phyloP scores from a whole-genome alignment of 2,329 filamentous ascomycete species.

The Colletotrichum sp. region DNA sequence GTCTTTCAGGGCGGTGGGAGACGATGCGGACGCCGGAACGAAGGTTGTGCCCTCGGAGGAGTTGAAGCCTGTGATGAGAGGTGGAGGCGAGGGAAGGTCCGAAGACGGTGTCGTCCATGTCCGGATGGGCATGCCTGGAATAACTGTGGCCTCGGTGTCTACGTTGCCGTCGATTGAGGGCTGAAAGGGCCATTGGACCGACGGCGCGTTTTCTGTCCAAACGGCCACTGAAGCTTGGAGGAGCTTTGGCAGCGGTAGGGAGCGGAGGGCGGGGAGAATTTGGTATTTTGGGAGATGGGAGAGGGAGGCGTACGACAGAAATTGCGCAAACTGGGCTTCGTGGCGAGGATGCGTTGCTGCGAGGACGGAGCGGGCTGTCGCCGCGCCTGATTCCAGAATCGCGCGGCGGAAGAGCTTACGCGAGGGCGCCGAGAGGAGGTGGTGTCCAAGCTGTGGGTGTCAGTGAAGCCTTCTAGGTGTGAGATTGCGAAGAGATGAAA shows the following conservation, averaged over 20 bases:
- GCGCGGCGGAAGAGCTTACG: slow-evolving; percentile 56
- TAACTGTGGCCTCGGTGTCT: slow-evolving; percentile 43
- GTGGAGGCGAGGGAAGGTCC: slow-evolving; percentile 58
- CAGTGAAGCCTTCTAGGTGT: neutral
- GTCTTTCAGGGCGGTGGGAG: slow-evolving; percentile 43
- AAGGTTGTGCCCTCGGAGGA: slow-evolving; percentile 73
- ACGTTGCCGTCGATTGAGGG: slow-evolving; percentile 66
- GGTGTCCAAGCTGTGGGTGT: slow-evolving; percentile 65
- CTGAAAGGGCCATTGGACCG: slow-evolving; percentile 69
- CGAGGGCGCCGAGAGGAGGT: slow-evolving; percentile 56
- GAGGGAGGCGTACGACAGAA: slow-evolving; percentile 57
- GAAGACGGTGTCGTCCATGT: slow-evolving; percentile 54
- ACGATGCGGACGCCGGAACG: slow-evolving; percentile 52
- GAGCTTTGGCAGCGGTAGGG: slow-evolving; percentile 42
- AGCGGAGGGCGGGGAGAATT: slow-evolving; percentile 57
- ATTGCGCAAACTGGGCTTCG: slow-evolving; percentile 59
- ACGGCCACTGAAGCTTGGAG: slow-evolving; percentile 46
- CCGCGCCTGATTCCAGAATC: slow-evolving; percentile 62
- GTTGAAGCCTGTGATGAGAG: slow-evolving; percentile 71
- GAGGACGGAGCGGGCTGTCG: slow-evolving; percentile 60
- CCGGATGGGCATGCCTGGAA: slow-evolving; percentile 62
- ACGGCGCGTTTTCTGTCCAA: slow-evolving; percentile 46
- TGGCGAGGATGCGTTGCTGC: slow-evolving; percentile 61
- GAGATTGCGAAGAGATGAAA: slow-evolving; percentile 18
- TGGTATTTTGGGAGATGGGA: slow-evolving; percentile 49